Percentiles rank a stretch among this genome's conserved stretches.
Evolutionary conservation across 192 early-diverging fungal genomes (phyloP).

Genomic region (Coemansia sp.): DNA sequence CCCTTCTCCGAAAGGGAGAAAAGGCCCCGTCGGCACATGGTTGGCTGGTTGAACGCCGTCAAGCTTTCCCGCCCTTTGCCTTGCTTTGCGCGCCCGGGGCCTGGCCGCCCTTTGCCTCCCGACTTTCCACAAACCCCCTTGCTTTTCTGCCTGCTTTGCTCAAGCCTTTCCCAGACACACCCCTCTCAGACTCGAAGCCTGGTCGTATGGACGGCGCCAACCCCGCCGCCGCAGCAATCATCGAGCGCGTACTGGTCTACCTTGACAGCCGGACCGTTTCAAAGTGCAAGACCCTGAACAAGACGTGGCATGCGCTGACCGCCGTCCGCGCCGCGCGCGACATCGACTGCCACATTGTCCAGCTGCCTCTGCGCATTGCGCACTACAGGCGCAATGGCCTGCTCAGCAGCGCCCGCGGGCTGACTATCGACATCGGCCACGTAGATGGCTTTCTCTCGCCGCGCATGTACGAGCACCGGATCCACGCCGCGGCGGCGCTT

Average conservation of each 20-base stretch:
- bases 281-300: conserved; percentile 32
- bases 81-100: too few species aligned
- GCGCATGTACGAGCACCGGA: conserved; percentile 35
- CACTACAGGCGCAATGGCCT: conserved; percentile 35
- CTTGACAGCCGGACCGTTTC: conserved; percentile 20
- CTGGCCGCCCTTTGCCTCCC: too few species aligned
- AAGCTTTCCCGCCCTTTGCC: too few species aligned
- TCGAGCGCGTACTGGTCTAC: conserved; percentile 32
- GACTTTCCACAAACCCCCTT: too few species aligned
- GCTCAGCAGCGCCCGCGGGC: conserved; percentile 18
- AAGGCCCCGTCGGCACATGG: too few species aligned
- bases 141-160: too few species aligned
- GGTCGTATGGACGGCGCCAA: conserved; percentile 35
- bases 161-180: too few species aligned
- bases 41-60: too few species aligned
- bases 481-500: conserved; percentile 14
- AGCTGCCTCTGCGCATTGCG: conserved; percentile 37
- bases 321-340: conserved; percentile 31
- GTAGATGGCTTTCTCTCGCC: conserved; percentile 39
- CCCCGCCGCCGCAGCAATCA: conserved; percentile 32
- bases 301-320: conserved; percentile 27
- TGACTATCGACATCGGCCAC: conserved; percentile 39
- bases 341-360: conserved; percentile 38
- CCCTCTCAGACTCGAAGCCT: too few species aligned
- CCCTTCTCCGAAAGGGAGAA: too few species aligned